A percentile compares a stretch with the other conserved stretches of the same genome.
Conservation (phyloP, 148 eudicot genomes). For the Simmondsia chinensis region DNA sequence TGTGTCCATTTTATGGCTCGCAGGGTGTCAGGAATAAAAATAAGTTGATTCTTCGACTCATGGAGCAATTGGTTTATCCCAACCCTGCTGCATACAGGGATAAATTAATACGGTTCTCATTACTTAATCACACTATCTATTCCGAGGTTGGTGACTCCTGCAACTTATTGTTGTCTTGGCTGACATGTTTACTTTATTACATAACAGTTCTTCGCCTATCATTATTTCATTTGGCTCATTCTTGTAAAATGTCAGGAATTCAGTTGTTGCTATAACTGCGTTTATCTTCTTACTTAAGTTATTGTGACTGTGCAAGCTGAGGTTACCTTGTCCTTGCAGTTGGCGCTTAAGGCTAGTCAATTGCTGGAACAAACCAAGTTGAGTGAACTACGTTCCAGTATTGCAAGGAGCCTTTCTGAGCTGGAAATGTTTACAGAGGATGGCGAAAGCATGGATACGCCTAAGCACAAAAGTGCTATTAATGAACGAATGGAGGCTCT, state of each 20-base stretch:
- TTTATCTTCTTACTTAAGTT: too few species aligned
- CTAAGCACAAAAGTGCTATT: slow-evolving; percentile 88
- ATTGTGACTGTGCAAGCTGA: too few species aligned
- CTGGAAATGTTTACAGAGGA: slow-evolving; percentile 99
- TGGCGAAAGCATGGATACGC: slow-evolving; percentile 93
- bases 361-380: slow-evolving; percentile 90
- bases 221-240: too few species aligned
- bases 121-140: slow-evolving; percentile 79
- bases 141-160: slow-evolving; percentile 63
- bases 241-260: too few species aligned
- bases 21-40: slow-evolving; percentile 93
- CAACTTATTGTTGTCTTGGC: neutral
- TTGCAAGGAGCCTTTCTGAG: slow-evolving; percentile 97
- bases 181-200: neutral
- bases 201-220: too few species aligned
- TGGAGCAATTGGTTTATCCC: slow-evolving; percentile 98
- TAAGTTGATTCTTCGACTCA: slow-evolving; percentile 75
- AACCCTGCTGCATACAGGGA: slow-evolving; percentile 99
- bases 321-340: slow-evolving; percentile 29
- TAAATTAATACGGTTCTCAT: slow-evolving; percentile 76
- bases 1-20: slow-evolving; percentile 3
- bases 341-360: slow-evolving; percentile 97
- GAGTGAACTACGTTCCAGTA: slow-evolving; percentile 95
- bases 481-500: slow-evolving; percentile 97
- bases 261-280: too few species aligned